Conservation (phyloP, 768 basidiomycete species). For the Lactifluus hygrophoroides region DNA sequence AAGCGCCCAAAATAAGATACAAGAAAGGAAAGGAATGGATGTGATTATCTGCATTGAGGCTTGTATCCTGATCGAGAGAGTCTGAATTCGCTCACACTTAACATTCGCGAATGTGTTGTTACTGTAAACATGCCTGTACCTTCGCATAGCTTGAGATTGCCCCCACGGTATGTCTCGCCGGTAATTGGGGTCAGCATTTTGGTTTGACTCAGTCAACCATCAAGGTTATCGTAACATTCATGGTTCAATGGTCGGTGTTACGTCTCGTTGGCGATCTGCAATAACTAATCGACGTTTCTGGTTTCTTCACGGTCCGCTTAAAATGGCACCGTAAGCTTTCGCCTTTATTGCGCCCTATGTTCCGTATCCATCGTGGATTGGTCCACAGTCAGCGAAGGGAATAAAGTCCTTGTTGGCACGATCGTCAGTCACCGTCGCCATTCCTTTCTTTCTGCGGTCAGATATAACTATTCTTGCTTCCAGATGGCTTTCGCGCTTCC, state of each 20-base stretch:
- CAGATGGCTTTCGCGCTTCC: not conserved
- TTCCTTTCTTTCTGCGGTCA: not conserved
- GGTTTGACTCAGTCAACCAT: not conserved
- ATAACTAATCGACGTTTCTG: not conserved
- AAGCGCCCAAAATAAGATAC: too few species aligned
- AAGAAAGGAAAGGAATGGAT: too few species aligned
- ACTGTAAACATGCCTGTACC: not conserved
- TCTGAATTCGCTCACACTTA: too few species aligned
- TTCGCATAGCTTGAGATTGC: conserved; percentile 4
- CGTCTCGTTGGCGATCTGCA: too few species aligned
- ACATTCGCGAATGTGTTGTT: too few species aligned
- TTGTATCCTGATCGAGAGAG: too few species aligned
- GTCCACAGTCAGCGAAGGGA: not conserved
- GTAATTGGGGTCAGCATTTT: not conserved
- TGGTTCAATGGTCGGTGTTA: conserved; percentile 4
- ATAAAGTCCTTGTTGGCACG: not conserved
- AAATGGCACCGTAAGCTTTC: conserved; percentile 6
- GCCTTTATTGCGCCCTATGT: too few species aligned
- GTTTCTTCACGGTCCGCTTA: conserved; percentile 8
- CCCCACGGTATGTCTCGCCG: not conserved
- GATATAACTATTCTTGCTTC: not conserved
- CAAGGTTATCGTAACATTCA: conserved; percentile 5
- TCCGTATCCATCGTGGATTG: not conserved
- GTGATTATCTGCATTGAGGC: too few species aligned
- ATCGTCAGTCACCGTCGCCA: not conserved